Evolutionary conservation across 1,284 basidiomycete species (phyloP), one percentile per base, ranked within the genome.

Genomic region (Cryptococcus sp.): DNA sequence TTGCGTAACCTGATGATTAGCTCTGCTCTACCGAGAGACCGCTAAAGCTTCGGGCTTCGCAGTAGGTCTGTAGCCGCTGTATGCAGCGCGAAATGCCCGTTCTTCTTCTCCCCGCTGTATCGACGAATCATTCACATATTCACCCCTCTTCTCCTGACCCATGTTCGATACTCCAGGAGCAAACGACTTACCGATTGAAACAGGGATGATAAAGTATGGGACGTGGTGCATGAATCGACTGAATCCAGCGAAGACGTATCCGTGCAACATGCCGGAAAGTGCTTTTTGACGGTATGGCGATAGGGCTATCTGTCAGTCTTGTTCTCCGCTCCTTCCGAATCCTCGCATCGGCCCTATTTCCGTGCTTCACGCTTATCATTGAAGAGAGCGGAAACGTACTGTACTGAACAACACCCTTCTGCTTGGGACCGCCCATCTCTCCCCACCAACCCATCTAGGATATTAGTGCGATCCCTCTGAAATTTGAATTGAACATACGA

Each of bases 361-460:
- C 19, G 10, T 22, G 7, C 43, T 25, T 25, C 43, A n/a, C 11
- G 14, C 43, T 21, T n/a, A 10, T 14, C 14, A 22, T 18, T 28
- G 7, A 22, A 32, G 13, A 18, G 18, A 24, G 13, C 39, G 16
- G 28, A n/a, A n/a, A 64, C 87, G 75, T 66, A 94, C 91, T 79
- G 80, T 96, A 96, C 66, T 80, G 76, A 51, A 82, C 77, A 57
- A 94, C 80, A 54, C 91, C 89, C 77, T 83, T 89, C 72, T 91
- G 88, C 75, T 80, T 85, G 40, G 78, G 80, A 54, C 81, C 81
- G 47, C 78, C 78, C 70, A 83, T 82, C 76, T 87, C 85, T 78
- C 91, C 91, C 91, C 91, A 96, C 91, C 91, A 94, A 50, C 85
- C 79, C 76, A 82, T 86, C 89, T 93, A 56, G 49, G 53, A 23